phyloP scores from a whole-genome alignment of 140 eudicot species.

The Cichorium intybus region DNA sequence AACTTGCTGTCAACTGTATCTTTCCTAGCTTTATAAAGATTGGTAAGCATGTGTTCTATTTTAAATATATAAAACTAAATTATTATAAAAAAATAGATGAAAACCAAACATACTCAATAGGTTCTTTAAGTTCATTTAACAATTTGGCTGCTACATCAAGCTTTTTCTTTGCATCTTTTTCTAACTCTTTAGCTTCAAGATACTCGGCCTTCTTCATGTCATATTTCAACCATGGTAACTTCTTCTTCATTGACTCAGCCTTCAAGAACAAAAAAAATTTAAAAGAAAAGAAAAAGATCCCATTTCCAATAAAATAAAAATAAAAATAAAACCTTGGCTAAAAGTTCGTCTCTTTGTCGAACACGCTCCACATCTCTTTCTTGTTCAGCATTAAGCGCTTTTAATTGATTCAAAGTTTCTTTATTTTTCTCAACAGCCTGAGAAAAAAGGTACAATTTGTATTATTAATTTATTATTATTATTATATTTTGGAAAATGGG shows the following conservation, averaged over 20 bases:
- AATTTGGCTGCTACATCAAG: conserved; percentile 68
- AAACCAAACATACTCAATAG: conserved; percentile 54
- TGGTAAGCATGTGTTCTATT: background rate
- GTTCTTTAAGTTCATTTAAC: conserved; percentile 50
- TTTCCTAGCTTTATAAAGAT: conserved; percentile 9
- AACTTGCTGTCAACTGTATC: background rate
- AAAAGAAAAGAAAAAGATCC: background rate
- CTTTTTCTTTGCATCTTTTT: conserved; percentile 64
- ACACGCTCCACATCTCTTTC: conserved; percentile 96
- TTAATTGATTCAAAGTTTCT: conserved; percentile 59
- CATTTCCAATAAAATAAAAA: conserved; percentile 1
- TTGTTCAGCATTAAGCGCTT: conserved; percentile 81
- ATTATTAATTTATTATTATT: too few species aligned
- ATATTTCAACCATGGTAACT: conserved; percentile 89
- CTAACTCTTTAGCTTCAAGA: conserved; percentile 57
- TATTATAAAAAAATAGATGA: background rate
- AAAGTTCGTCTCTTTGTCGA: conserved; percentile 86
- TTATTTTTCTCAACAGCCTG: conserved; percentile 64
- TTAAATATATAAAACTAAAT: background rate
- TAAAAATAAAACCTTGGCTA: conserved; percentile 50
- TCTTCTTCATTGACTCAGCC: conserved; percentile 93
- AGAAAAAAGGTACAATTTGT: background rate
- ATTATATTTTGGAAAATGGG: too few species aligned
- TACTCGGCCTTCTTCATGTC: conserved; percentile 78
- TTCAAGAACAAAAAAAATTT: conserved; percentile 17